Evolutionary conservation across 2,329 filamentous ascomycete species (phyloP).

Genomic region (Calonectria naviculata): DNA sequence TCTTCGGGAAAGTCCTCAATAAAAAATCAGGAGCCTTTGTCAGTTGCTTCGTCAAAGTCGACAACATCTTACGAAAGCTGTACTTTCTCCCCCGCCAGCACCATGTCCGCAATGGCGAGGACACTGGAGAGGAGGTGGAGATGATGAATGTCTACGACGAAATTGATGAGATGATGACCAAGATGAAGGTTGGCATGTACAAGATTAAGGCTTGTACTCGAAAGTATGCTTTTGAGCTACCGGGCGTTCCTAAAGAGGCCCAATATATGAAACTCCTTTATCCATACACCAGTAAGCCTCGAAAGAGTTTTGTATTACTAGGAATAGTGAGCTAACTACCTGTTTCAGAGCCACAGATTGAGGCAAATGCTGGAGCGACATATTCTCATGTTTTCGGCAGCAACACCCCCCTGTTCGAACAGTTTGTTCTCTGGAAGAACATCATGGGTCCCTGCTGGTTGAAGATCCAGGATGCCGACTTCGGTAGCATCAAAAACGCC

Average conservation of each 20-base stretch:
- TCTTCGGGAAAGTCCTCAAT: constrained; percentile 96
- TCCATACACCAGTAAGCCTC: constrained; percentile 78
- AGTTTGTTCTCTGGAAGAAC: constrained; percentile 98
- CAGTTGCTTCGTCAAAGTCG: constrained; percentile 95
- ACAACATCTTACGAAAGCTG: constrained; percentile 92
- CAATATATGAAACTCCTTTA: constrained; percentile 98
- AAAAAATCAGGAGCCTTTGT: constrained; percentile 82
- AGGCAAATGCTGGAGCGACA: constrained; percentile 84
- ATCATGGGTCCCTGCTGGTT: constrained; percentile 99
- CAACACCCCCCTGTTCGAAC: constrained; percentile 94
- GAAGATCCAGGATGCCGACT: constrained; percentile 87
- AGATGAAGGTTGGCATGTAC: constrained; percentile 85
- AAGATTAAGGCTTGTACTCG: constrained; percentile 92
- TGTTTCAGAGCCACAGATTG: constrained; percentile 71
- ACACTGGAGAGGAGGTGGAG: constrained; percentile 81
- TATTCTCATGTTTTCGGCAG: constrained; percentile 95
- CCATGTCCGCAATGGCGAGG: constrained; percentile 66
- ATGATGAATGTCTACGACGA: constrained; percentile 94
- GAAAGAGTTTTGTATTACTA: neutral
- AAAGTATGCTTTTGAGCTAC: constrained; percentile 96
- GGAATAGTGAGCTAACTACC: constrained; percentile 27
- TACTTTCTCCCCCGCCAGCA: constrained; percentile 88
- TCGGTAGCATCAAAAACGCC: constrained; percentile 85
- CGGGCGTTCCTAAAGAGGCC: constrained; percentile 85
- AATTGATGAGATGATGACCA: constrained; percentile 89